Evolutionary conservation across 257 asterid species (phyloP).

Genomic region (Plectranthus barbatus): DNA sequence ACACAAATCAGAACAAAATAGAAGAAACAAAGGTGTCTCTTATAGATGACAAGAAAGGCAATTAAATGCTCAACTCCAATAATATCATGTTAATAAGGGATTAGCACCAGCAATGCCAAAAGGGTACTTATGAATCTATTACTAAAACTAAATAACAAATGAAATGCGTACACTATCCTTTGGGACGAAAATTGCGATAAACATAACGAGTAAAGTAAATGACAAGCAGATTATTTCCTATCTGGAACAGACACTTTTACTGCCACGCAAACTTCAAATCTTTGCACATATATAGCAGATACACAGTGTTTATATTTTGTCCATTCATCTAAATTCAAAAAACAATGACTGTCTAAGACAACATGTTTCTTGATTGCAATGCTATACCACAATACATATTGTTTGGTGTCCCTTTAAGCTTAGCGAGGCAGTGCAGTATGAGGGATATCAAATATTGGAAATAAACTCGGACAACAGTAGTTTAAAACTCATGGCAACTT

Average conservation of each 20-base stretch:
- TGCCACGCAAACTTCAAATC: neutral
- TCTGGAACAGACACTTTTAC: neutral
- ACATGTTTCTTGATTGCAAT: neutral
- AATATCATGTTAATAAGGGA: neutral
- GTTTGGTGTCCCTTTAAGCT: neutral
- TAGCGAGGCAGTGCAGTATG: neutral
- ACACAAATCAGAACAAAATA: neutral
- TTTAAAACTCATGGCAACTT: neutral
- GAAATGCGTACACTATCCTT: neutral
- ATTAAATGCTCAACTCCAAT: neutral
- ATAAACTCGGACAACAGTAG: neutral
- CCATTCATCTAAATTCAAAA: neutral
- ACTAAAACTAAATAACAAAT: neutral
- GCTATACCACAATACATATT: neutral
- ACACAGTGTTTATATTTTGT: neutral
- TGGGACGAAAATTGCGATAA: neutral
- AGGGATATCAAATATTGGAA: neutral
- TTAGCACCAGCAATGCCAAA: neutral
- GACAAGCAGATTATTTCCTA: neutral
- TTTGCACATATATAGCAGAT: neutral
- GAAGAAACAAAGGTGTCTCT: neutral
- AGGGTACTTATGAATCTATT: neutral
- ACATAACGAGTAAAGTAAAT: neutral
- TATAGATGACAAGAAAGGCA: neutral
- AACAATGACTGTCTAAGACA: neutral